Conservation (phyloP, 495 filamentous ascomycete genomes). For the Penicillium ucsense region DNA sequence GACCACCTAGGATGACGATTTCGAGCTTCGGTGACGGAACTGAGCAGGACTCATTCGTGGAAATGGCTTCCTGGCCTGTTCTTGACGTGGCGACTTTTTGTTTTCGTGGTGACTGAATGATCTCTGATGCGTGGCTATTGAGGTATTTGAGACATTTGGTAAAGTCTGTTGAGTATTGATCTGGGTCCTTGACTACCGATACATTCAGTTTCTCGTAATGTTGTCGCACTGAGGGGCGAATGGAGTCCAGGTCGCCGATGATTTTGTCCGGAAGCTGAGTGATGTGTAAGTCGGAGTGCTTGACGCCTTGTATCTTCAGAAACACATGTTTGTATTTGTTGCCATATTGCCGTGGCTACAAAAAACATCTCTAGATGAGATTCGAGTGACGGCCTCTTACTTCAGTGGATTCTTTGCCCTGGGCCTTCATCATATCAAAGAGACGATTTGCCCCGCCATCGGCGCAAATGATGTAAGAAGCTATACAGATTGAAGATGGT, state of each 20-base stretch:
- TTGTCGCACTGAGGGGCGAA: conserved; percentile 42
- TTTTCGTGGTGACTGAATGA: conserved; percentile 14
- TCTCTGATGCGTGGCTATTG: conserved; percentile 18
- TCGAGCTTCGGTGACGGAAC: conserved; percentile 16
- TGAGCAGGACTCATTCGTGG: neutral
- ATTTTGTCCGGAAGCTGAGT: conserved; percentile 53
- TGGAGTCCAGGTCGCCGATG: conserved; percentile 84
- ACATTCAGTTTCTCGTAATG: conserved; percentile 51
- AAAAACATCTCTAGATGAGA: too few species aligned
- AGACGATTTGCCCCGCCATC: conserved; percentile 87
- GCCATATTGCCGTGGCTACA: too few species aligned
- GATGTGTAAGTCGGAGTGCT: neutral
- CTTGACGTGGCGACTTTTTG: neutral
- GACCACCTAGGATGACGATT: conserved; percentile 67
- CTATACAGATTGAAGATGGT: conserved; percentile 18
- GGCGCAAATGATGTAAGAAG: conserved; percentile 58
- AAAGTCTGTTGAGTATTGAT: conserved; percentile 82
- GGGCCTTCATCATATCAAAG: conserved; percentile 41
- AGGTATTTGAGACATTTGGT: conserved; percentile 65
- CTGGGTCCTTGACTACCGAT: conserved; percentile 51
- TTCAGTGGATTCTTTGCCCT: conserved; percentile 22
- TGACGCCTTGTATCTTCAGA: too few species aligned
- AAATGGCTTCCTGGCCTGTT: neutral
- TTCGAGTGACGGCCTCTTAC: conserved; percentile 19
- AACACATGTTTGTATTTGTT: too few species aligned